Conservation (phyloP, 306 rosid genomes). For the Carpinus viminea region DNA sequence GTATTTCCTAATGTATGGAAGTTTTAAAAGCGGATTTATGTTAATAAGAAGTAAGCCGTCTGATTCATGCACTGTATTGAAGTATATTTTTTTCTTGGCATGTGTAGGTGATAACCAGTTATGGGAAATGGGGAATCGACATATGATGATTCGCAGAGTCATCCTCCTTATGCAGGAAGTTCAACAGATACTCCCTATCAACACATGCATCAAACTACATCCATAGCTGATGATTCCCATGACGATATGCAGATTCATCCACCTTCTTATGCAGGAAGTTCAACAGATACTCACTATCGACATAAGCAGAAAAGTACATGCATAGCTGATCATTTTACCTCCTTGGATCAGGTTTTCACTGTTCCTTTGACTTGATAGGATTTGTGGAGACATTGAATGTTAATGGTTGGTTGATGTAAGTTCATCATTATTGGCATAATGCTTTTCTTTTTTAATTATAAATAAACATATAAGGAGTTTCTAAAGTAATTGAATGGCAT, state of each 20-base stretch:
- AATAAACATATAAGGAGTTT: neutral
- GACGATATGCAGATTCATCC: conserved; percentile 4
- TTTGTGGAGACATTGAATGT: neutral
- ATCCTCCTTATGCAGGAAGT: neutral
- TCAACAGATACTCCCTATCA: conserved; percentile 30
- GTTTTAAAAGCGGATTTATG: neutral
- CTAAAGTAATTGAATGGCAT: neutral
- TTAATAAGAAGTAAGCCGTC: neutral
- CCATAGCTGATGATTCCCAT: conserved; percentile 53
- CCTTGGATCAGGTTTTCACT: conserved; percentile 77
- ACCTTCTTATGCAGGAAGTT: conserved; percentile 30
- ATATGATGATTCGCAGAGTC: conserved; percentile 39
- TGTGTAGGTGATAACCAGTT: conserved; percentile 31
- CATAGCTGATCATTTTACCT: conserved; percentile 75
- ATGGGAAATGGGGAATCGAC: conserved; percentile 75
- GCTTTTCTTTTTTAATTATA: neutral
- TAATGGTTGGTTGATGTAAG: too few relatives aligned
- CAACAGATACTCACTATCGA: conserved; percentile 30
- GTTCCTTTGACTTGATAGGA: conserved; percentile 7
- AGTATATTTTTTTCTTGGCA: conserved; percentile 16
- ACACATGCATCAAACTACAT: conserved; percentile 31
- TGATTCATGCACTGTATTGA: conserved; percentile 1
- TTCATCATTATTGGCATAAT: neutral
- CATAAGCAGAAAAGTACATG: conserved; percentile 28
- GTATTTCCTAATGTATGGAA: neutral